Evolutionary conservation across 495 filamentous ascomycete species (phyloP).

Genomic region (Aspergillus leporis): DNA sequence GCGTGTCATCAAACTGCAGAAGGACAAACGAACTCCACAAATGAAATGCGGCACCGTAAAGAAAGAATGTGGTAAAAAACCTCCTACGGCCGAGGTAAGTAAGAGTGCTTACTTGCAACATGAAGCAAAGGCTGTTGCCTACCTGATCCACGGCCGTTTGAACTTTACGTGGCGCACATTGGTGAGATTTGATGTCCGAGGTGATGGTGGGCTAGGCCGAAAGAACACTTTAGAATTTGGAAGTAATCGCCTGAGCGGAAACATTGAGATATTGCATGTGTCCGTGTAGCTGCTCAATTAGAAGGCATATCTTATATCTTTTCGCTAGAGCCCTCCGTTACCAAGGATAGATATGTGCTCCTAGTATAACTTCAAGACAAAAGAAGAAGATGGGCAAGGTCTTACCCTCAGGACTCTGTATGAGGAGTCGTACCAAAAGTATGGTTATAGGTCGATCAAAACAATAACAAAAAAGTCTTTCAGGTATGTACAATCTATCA

Average conservation of each 20-base stretch:
- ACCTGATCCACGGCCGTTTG: constrained; percentile 44
- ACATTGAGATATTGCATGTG: constrained; percentile 37
- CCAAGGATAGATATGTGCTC: background rate
- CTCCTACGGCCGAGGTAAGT: constrained; percentile 26
- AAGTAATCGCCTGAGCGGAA: constrained; percentile 34
- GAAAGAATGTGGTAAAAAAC: constrained; percentile 32
- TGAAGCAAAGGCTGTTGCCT: constrained; percentile 4
- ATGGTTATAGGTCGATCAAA: no score
- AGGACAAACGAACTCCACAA: constrained; percentile 39
- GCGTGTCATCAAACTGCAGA: constrained; percentile 38
- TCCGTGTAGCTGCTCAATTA: constrained; percentile 10
- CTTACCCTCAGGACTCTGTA: no score
- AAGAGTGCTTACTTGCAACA: background rate
- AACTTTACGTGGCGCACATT: constrained; percentile 41
- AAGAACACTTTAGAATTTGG: constrained; percentile 29
- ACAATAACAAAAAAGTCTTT: no score
- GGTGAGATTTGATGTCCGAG: constrained; percentile 16
- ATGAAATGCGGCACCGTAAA: constrained; percentile 42
- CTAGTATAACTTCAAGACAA: background rate
- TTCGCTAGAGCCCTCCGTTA: background rate
- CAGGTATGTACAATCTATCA: no score
- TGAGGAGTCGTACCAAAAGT: no score
- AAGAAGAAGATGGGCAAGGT: no score
- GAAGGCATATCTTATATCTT: constrained; percentile 13
- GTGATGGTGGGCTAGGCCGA: constrained; percentile 21